Evolutionary conservation across 805 yeast genomes (phyloP).

Genomic region (Candida incommunis): DNA sequence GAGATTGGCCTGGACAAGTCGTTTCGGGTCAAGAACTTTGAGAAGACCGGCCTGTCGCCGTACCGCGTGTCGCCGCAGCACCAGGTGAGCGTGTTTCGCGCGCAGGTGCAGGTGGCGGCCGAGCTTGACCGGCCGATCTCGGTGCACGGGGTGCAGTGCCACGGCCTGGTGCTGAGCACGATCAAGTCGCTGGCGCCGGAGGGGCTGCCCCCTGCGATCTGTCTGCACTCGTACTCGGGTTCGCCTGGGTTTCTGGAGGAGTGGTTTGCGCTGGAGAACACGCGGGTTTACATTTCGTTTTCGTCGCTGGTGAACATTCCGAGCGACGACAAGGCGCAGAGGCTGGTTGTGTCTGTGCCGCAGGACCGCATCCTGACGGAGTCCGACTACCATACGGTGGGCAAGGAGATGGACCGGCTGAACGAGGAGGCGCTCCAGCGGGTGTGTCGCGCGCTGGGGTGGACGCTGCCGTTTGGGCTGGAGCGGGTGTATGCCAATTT

Average conservation of each 20-base stretch:
- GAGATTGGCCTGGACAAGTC: constrained; percentile 84
- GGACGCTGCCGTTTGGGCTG: not conserved
- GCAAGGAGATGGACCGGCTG: constrained; percentile 10
- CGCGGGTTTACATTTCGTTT: constrained; percentile 35
- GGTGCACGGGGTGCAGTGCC: constrained; percentile 75
- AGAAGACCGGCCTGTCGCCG: constrained; percentile 19
- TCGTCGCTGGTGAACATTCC: constrained; percentile 34
- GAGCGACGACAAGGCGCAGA: constrained; percentile 17
- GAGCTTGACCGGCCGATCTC: constrained; percentile 40
- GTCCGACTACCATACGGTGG: constrained; percentile 32
- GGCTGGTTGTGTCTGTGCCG: constrained; percentile 24
- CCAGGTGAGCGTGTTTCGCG: constrained; percentile 39
- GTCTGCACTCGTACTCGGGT: constrained; percentile 81
- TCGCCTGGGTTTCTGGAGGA: constrained; percentile 39
- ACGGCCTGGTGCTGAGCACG: constrained; percentile 41
- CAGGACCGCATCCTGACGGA: constrained; percentile 31
- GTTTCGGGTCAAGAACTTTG: constrained; percentile 43
- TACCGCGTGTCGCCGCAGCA: constrained; percentile 50
- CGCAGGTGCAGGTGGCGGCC: constrained; percentile 42
- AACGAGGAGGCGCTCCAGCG: constrained; percentile 2
- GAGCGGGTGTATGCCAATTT: not conserved
- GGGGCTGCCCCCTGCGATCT: constrained; percentile 26
- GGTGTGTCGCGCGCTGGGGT: not conserved
- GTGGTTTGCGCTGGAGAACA: constrained; percentile 12
- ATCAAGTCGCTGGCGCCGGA: constrained; percentile 16